Base-by-base conservation (phyloP, 108 stramenopile genomes). In the Schizochytrium sp. region DNA sequence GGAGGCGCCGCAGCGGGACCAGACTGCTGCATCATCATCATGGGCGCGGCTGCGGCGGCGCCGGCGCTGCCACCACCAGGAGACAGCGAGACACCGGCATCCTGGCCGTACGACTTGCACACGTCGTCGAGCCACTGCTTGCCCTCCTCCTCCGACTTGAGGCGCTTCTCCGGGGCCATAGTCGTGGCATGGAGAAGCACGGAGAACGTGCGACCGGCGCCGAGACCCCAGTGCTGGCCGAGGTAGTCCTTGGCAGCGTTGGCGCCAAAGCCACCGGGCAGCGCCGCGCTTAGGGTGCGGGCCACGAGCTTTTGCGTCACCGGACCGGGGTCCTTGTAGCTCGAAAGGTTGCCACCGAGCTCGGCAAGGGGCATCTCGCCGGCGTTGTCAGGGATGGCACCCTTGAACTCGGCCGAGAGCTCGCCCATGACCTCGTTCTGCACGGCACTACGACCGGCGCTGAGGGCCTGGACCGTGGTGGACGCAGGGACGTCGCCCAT, bases 391-490 rank as follows among this genome's bases (percentile, higher is more conserved):
- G 55, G 87, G 59, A 57, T 45, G 59, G 43, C 72, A 34, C 55
- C 76, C 29, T 21, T 58, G n/a, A 89, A 87, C 76, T 89, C 89
- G 12, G 29, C 44, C 55, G 44, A 88, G 47, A 89, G 43, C 29
- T 89, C 89, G 55, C 89, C 89, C 34, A 87, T 58, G 72, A 89
- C 44, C 58, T 89, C 89, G 83, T 89, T 89, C 89, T 83, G 72
- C 14, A 83, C 87, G 58, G 89, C 89, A 43, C 76, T 87, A 18
- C 60, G 23, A 6, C 89, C 89, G 43, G 41, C 89, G 76, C 72
- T 87, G 21, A 89, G 45, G 23, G 23, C 72, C 58, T 89, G 87
- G 72, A 89, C 25, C 2, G 89, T 23, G 29, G 34, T 53, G 29
- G 34, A 34, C 6, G 57, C 58, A 5, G 25, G 29, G 14, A 89